A percentile compares a stretch with the other conserved stretches of the same genome.
phyloP scores from a whole-genome alignment of 441 rosid genomes.

The Metrosideros polymorpha region DNA sequence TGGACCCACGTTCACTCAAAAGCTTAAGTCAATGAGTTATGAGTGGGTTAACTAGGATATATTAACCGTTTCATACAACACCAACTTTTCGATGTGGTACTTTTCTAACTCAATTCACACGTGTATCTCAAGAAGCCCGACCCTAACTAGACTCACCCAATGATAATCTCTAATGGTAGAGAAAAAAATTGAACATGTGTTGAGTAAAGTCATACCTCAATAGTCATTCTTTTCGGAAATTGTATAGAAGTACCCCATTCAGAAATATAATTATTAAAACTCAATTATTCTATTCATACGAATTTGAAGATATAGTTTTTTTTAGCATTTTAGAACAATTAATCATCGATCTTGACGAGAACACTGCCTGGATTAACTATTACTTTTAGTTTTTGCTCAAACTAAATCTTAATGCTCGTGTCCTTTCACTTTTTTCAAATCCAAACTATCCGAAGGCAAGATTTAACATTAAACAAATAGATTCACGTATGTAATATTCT shows the following conservation, averaged over 20 bases:
- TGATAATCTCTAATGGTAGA: neutral
- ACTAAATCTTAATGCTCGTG: neutral
- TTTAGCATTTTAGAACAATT: neutral
- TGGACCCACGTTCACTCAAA: no score
- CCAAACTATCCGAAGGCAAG: neutral
- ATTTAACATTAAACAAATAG: neutral
- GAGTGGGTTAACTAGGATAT: no score
- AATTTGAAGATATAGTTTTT: neutral
- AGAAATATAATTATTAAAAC: neutral
- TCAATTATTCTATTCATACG: neutral
- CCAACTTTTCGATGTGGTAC: no score
- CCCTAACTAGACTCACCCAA: neutral
- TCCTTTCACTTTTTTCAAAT: neutral
- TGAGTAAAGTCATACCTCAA: neutral
- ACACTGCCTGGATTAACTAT: neutral
- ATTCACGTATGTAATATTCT: neutral
- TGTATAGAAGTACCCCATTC: neutral
- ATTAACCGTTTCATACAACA: no score
- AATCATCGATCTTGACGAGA: neutral
- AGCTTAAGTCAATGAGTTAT: no score
- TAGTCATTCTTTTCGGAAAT: neutral
- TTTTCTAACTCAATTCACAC: no score
- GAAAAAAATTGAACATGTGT: fast-evolving
- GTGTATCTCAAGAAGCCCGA: no score
- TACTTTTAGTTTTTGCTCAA: neutral